A percentile compares a stretch with the other conserved stretches of the same genome.
Conservation (phyloP, 2,329 filamentous ascomycete species). For the Alternaria arborescens region DNA sequence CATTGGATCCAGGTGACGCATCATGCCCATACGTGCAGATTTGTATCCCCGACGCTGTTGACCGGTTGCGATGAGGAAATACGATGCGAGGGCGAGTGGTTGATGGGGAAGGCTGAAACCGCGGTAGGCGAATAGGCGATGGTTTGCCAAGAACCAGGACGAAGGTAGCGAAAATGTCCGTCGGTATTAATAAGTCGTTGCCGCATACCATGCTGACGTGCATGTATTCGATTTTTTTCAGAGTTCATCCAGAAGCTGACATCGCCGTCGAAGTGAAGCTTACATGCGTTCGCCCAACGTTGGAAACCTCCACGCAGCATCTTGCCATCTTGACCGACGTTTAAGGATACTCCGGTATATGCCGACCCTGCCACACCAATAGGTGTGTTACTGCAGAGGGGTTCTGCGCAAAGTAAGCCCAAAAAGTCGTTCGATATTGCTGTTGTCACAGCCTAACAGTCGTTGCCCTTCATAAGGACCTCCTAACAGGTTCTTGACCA, state of each 20-base stretch:
- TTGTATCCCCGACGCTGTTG: slow-evolving; percentile 9
- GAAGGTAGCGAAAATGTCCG: not conserved
- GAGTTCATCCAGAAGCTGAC: not conserved
- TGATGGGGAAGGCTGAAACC: slow-evolving; percentile 21
- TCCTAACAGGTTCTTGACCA: not conserved
- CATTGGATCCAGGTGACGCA: slow-evolving; percentile 2
- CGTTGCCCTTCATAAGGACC: not conserved
- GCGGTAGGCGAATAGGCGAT: slow-evolving; percentile 6
- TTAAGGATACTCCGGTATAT: not conserved
- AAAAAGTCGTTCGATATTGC: not conserved
- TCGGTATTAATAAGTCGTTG: not conserved
- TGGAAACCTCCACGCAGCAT: not conserved
- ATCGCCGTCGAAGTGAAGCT: not conserved
- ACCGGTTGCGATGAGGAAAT: slow-evolving; percentile 10
- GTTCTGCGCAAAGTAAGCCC: not conserved
- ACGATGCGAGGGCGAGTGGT: slow-evolving; percentile 13
- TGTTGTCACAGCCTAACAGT: not conserved
- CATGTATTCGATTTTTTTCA: not conserved
- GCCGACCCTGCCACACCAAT: not conserved
- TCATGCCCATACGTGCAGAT: slow-evolving; percentile 3
- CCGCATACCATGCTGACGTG: not conserved
- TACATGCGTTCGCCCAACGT: not conserved
- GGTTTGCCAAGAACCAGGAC: slow-evolving; percentile 15
- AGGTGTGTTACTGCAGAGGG: not conserved
- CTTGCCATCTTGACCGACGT: not conserved